These are phyloP conservation scores for Botrytis paeoniae DNA, from an alignment of 2,329 filamentous ascomycete genomes.

Conservation along the genomic window DNA sequence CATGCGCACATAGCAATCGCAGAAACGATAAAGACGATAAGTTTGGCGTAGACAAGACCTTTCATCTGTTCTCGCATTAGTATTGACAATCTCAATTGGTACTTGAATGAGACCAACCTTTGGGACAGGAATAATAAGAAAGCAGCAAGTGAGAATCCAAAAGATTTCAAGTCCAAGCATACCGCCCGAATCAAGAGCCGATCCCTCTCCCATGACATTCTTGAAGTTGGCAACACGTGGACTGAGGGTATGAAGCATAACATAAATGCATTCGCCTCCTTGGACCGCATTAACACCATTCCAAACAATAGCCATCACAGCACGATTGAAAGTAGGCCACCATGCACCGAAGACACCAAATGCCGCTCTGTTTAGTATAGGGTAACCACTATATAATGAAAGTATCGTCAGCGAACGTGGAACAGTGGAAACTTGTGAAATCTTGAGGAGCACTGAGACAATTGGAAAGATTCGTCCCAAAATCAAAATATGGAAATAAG, in stretches of 20 bases:
- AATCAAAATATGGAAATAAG: not conserved
- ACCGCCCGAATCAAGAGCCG: conserved; percentile 41
- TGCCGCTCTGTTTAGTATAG: conserved; percentile 43
- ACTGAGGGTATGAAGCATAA: conserved; percentile 44
- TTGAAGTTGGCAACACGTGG: conserved; percentile 42
- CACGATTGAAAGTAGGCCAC: conserved; percentile 46
- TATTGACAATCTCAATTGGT: conserved; percentile 21
- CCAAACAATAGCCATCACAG: conserved; percentile 41
- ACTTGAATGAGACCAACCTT: conserved; percentile 28
- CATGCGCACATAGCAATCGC: conserved; percentile 43
- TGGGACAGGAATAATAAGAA: conserved; percentile 41
- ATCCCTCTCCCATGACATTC: conserved; percentile 42
- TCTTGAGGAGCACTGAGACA: not conserved
- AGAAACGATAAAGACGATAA: conserved; percentile 41
- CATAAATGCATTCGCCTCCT: conserved; percentile 40
- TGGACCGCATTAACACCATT: conserved; percentile 42
- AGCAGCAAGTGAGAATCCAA: conserved; percentile 43
- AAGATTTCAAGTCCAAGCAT: conserved; percentile 45
- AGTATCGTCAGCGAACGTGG: not conserved
- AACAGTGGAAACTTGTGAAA: not conserved
- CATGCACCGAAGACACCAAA: conserved; percentile 46
- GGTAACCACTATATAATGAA: conserved; percentile 35
- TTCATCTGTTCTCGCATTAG: conserved; percentile 33
- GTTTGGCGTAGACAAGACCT: conserved; percentile 39
- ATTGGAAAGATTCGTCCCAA: not conserved